A percentile compares a stretch with the other conserved stretches of the same genome.
Conservation (phyloP, 192 early-diverging fungal genomes). For the Umbelopsis sp. region DNA sequence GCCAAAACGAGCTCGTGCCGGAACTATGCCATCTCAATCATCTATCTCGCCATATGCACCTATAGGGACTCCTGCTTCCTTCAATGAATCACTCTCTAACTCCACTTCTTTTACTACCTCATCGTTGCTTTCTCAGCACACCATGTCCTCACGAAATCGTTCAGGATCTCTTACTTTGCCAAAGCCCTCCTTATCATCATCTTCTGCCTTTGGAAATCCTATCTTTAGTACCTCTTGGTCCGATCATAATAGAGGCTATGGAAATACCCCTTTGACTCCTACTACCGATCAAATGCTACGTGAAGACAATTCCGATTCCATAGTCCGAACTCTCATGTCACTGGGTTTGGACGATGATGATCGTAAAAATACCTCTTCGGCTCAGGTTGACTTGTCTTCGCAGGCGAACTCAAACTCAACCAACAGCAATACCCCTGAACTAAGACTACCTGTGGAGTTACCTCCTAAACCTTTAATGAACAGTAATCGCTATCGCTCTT, state of each 20-base stretch:
- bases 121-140: constrained; percentile 2
- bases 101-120: constrained; percentile 4
- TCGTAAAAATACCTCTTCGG: background rate
- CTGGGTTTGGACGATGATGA: constrained; percentile 33
- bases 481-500: constrained; percentile 32
- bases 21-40: constrained; percentile 38
- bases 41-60: constrained; percentile 5
- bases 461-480: constrained; percentile 19
- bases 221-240: background rate
- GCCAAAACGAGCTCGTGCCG: constrained; percentile 27
- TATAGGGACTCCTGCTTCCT: background rate
- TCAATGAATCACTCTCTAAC: background rate
- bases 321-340: constrained; percentile 36
- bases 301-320: constrained; percentile 31
- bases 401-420: constrained; percentile 1
- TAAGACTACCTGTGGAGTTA: constrained; percentile 14
- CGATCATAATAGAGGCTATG: background rate
- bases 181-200: background rate
- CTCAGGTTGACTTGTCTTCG: background rate
- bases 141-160: constrained; percentile 20
- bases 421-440: background rate
- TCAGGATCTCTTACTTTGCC: constrained; percentile 33
- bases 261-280: constrained; percentile 18
- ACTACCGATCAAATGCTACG: constrained; percentile 34
- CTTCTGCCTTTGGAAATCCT: constrained; percentile 11